Evolutionary conservation across 2,329 filamentous ascomycete species (phyloP).

Genomic region (Sarocladium kiliense): DNA sequence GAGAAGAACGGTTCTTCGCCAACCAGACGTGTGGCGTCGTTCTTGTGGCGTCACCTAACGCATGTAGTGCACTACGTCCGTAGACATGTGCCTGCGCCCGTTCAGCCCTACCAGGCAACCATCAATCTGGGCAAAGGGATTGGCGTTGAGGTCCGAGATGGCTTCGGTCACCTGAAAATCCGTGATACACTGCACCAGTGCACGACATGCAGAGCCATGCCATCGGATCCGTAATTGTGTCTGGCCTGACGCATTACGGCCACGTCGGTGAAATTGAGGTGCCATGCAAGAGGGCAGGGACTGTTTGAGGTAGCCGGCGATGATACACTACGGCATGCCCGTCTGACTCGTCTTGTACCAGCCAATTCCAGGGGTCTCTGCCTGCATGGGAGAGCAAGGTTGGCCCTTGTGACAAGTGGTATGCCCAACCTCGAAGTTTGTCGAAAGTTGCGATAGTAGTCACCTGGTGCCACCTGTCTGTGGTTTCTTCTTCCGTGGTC

Average conservation of each 20-base stretch:
- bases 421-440: too few relatives aligned
- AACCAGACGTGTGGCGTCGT: background rate
- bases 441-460: too few relatives aligned
- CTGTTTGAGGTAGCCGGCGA: background rate
- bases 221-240: background rate
- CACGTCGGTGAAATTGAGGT: background rate
- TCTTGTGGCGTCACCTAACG: background rate
- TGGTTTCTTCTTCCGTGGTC: too few relatives aligned
- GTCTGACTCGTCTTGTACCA: background rate
- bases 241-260: background rate
- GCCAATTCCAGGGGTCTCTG: background rate
- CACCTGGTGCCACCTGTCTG: too few relatives aligned
- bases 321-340: background rate
- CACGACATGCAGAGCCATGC: background rate
- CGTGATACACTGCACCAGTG: too few relatives aligned
- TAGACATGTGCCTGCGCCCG: slow-evolving; percentile 1
- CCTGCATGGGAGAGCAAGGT: background rate
- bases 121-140: background rate
- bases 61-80: background rate
- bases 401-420: too few relatives aligned
- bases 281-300: background rate
- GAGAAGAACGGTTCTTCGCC: background rate
- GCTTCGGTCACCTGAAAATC: too few relatives aligned
- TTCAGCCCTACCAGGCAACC: slow-evolving; percentile 7
- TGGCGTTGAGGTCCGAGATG: background rate